Evolutionary conservation across 306 rosid species (phyloP).

Genomic region (Castanea sativa): DNA sequence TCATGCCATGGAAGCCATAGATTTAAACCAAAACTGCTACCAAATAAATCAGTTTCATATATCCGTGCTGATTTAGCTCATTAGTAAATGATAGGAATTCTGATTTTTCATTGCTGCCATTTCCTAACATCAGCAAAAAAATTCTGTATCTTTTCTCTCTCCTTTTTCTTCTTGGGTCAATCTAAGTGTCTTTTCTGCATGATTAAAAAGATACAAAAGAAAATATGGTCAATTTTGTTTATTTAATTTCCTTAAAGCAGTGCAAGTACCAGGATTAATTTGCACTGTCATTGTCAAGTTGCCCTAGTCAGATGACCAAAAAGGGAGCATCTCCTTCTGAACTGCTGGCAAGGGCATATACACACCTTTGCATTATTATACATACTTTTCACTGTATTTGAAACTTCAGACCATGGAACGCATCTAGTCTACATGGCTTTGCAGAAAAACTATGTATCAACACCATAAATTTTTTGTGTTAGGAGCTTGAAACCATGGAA

Average conservation of each 20-base stretch:
- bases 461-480: not conserved
- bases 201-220: too few relatives aligned
- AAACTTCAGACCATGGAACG: not conserved
- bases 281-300: not conserved
- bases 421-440: not conserved
- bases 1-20: not conserved
- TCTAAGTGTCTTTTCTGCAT: not conserved
- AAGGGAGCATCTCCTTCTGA: not conserved
- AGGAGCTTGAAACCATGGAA: slow-evolving; percentile 11
- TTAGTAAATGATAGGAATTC: not conserved
- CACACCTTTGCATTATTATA: not conserved
- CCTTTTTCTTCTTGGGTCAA: not conserved
- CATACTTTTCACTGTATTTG: not conserved
- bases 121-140: not conserved
- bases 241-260: not conserved
- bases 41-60: not conserved
- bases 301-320: not conserved
- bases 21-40: not conserved
- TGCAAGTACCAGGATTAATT: not conserved
- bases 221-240: not conserved
- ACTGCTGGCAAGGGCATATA: not conserved
- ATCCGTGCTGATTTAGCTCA: not conserved
- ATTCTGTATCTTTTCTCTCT: not conserved
- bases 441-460: not conserved
- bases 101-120: not conserved